Percentiles rank a stretch among this genome's conserved stretches.
These are phyloP conservation scores for Starmerella ratchasimensis DNA, from an alignment of 805 yeast species.

Conservation along the genomic window DNA sequence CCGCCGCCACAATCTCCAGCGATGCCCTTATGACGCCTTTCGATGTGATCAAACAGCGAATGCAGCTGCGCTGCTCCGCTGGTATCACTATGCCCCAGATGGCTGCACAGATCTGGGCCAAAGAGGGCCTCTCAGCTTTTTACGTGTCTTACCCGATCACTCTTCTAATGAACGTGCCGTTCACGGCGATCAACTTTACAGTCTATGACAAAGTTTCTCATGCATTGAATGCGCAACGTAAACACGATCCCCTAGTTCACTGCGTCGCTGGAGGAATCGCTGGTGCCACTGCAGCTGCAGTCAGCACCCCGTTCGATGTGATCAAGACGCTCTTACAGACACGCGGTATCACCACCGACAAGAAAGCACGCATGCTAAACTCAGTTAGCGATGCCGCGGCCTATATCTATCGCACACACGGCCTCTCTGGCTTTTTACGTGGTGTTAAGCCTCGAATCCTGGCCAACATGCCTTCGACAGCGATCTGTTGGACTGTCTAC, in stretches of 20 bases:
- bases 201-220: constrained; percentile 77
- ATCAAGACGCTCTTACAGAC: constrained; percentile 86
- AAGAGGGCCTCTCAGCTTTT: constrained; percentile 51
- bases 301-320: constrained; percentile 86
- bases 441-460: constrained; percentile 86
- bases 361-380: constrained; percentile 38
- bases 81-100: constrained; percentile 22
- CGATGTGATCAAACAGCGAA: constrained; percentile 87
- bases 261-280: constrained; percentile 88
- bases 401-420: constrained; percentile 39
- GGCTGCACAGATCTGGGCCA: constrained; percentile 24
- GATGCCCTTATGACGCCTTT: constrained; percentile 97
- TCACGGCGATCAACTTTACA: constrained; percentile 87
- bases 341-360: constrained; percentile 31
- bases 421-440: constrained; percentile 52
- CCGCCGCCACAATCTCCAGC: constrained; percentile 80
- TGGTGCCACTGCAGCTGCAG: constrained; percentile 90
- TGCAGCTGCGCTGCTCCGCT: constrained; percentile 42
- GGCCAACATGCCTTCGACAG: constrained; percentile 89
- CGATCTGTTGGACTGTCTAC: constrained; percentile 94
- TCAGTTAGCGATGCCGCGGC: constrained; percentile 60
- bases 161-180: constrained; percentile 78
- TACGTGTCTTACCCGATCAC: constrained; percentile 92
- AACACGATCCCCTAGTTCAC: constrained; percentile 79
- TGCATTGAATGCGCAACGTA: constrained; percentile 55